Conservation (phyloP, 2,329 filamentous ascomycete genomes). For the Cercospora canescens region DNA sequence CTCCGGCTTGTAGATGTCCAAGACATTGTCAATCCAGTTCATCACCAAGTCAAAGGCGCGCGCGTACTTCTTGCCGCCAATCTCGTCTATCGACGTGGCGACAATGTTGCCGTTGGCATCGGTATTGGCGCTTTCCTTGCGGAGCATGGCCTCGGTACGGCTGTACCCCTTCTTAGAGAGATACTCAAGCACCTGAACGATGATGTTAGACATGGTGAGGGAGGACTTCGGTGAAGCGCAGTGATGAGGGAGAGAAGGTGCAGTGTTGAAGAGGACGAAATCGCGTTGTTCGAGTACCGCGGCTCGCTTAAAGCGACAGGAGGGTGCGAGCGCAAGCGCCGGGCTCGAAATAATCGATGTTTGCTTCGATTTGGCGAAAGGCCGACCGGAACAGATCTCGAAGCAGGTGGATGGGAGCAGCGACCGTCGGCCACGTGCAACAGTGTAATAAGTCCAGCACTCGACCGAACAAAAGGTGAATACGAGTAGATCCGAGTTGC, state of each 20-base stretch:
- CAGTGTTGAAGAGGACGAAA: not conserved
- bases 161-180: constrained; percentile 93
- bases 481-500: not conserved
- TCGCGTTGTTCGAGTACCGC: not conserved
- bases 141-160: constrained; percentile 86
- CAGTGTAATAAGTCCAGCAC: not conserved
- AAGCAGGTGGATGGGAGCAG: not conserved
- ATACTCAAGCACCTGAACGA: constrained; percentile 79
- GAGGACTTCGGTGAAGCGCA: not conserved
- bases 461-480: not conserved
- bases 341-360: no score
- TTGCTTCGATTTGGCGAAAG: no score
- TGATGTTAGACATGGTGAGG: constrained; percentile 19
- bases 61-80: constrained; percentile 73
- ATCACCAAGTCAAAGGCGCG: constrained; percentile 59
- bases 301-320: not conserved
- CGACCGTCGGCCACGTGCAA: not conserved
- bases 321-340: not conserved
- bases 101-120: constrained; percentile 79
- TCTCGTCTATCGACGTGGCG: constrained; percentile 63
- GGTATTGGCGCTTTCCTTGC: constrained; percentile 83
- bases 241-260: not conserved
- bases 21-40: constrained; percentile 83
- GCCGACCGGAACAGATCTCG: no score
- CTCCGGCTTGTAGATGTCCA: constrained; percentile 96